Evolutionary conservation across 345 rosid genomes (phyloP).

Genomic region (Cardamine occulta): DNA sequence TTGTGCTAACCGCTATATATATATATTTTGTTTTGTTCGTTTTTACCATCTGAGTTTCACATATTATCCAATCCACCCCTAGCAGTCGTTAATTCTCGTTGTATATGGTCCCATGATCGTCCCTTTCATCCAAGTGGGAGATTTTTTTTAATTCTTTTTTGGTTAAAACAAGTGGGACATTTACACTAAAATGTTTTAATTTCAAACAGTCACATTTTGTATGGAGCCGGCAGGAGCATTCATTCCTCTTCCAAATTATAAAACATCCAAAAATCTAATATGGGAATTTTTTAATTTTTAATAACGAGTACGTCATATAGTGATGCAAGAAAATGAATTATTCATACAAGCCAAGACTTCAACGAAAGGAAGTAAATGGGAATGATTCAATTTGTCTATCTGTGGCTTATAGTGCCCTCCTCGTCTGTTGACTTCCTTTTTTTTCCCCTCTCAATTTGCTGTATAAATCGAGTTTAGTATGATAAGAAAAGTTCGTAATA

Average conservation of each 20-base stretch:
- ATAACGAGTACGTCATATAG: not conserved
- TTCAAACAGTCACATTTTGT: not conserved
- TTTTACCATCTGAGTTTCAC: not conserved
- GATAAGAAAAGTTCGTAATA: not conserved
- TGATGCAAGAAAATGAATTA: not conserved
- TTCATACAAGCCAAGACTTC: not conserved
- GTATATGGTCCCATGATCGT: not conserved
- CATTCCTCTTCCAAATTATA: not conserved
- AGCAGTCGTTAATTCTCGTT: not conserved
- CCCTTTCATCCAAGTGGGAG: slow-evolving; percentile 5
- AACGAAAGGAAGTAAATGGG: not conserved
- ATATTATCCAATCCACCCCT: not conserved
- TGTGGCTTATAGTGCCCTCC: no score
- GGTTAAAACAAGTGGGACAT: no score
- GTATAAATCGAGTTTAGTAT: not conserved
- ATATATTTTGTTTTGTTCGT: not conserved
- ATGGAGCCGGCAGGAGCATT: not conserved
- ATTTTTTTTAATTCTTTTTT: no score
- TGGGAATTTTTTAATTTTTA: not conserved
- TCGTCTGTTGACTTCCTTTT: no score
- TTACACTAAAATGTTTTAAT: not conserved
- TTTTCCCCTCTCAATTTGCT: not conserved
- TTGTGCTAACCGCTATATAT: not conserved
- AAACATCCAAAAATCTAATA: slow-evolving; percentile 8
- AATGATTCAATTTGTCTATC: not conserved